Evolutionary conservation across 139 green algal genomes (phyloP), one percentile per base, ranked within the genome.

Genomic region (Dunaliella primolecta): DNA sequence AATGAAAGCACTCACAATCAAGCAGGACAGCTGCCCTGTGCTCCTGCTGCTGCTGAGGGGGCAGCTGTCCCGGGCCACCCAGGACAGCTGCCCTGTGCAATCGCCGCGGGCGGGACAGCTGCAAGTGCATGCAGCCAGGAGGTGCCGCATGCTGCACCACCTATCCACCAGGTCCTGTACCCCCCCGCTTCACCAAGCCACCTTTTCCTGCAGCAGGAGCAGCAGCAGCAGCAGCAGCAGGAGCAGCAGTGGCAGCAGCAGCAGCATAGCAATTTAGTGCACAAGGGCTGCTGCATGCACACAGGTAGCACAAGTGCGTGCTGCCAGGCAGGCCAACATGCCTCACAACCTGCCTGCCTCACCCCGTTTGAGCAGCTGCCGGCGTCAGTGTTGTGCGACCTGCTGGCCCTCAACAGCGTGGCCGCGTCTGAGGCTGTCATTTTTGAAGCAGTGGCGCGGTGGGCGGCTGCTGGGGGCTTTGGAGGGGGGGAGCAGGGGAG

Each of bases 381-480:
- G 33, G 81, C 87, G 23, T 72, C 82, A 2, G 46, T 83, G 46
- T 77, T 88, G 76, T 86, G 76, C 31, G 86, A 89, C 75, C 32
- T 87, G 78, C 70, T 88, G 25, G 72, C 64, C 37, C 83, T 84
- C 24, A 89, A 89, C 78, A 83, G 75, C 3, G 84, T 89, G 34
- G 78, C 72, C 21, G 86, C 85, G 74, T 36, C 78, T 0, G 93
- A 96, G 85, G 84, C 84, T 55, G 38, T 35, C 15, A 71, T 93
- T 31, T 93, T 92, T 80, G 76, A 89, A 20, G 86, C 80, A 1
- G 81, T 86, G 27, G 34, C 84, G 31, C n/a, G 32, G 15, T 91
- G 89, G 89, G 85, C 83, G 78, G 36, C 37, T 46, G 81, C 80
- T 20, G 30, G 76, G 3, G 76, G 75, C 30, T 29, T 23, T 2